A percentile compares a stretch with the other conserved stretches of the same genome.
These are phyloP conservation scores for Heterobasidion annosum DNA, from an alignment of 1,284 basidiomycete species.

Conservation along the genomic window DNA sequence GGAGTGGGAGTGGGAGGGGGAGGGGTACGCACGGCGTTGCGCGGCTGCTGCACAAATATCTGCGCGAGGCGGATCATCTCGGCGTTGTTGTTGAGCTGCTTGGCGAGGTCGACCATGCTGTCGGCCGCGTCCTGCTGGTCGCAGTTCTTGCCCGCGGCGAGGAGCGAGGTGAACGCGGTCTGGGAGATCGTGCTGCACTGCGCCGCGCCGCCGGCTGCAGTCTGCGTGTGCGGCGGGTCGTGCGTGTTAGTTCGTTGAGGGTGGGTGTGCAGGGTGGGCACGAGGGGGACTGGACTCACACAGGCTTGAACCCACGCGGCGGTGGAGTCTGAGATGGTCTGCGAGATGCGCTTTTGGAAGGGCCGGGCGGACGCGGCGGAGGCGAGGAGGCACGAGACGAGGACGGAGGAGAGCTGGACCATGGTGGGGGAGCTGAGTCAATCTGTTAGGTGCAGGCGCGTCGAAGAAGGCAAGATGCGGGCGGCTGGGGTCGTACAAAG, in stretches of 20 bases:
- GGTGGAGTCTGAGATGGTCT: slow-evolving; percentile 28
- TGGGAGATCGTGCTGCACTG: slow-evolving; percentile 47
- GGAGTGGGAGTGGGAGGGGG: not conserved
- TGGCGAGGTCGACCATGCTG: slow-evolving; percentile 50
- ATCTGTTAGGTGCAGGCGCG: not conserved
- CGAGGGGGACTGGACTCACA: slow-evolving; percentile 16
- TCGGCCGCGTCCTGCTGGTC: slow-evolving; percentile 58
- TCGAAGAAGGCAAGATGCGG: not conserved
- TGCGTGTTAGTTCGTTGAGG: not conserved
- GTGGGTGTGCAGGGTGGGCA: not conserved
- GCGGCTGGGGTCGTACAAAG: not conserved
- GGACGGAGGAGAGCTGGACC: slow-evolving; percentile 12
- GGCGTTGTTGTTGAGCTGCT: slow-evolving; percentile 40
- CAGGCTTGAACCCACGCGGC: slow-evolving; percentile 30
- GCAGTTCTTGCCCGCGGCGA: slow-evolving; percentile 44
- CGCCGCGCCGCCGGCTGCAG: slow-evolving; percentile 40
- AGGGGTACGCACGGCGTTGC: slow-evolving; percentile 25
- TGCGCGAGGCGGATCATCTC: slow-evolving; percentile 52
- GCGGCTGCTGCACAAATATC: slow-evolving; percentile 53
- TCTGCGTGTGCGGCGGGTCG: slow-evolving; percentile 12
- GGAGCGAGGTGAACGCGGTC: slow-evolving; percentile 40
- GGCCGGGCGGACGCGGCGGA: slow-evolving; percentile 11
- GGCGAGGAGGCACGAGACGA: slow-evolving; percentile 7
- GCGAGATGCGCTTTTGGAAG: slow-evolving; percentile 30
- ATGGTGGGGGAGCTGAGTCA: slow-evolving; percentile 4